A percentile compares a stretch with the other conserved stretches of the same genome.
phyloP scores from a whole-genome alignment of 2,329 filamentous ascomycete species.

The Phaeosphaeria sp. region DNA sequence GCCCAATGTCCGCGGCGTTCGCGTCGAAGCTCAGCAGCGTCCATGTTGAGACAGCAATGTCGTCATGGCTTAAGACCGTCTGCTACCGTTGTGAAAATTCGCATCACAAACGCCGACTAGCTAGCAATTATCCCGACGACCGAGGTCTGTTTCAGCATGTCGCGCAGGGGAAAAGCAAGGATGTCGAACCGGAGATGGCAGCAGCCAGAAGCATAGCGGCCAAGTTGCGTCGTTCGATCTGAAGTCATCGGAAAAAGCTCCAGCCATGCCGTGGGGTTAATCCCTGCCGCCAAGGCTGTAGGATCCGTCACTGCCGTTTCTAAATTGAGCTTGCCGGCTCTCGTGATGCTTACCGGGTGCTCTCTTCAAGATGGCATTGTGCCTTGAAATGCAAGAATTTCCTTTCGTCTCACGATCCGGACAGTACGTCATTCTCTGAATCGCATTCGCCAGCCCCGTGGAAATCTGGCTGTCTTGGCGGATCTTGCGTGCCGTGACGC shows the following conservation, averaged over 20 bases:
- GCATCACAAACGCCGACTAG: background rate
- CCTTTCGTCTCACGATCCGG: background rate
- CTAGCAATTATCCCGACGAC: background rate
- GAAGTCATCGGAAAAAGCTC: background rate
- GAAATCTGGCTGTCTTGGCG: background rate
- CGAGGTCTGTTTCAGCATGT: background rate
- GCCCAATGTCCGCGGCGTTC: background rate
- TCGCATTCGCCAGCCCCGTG: background rate
- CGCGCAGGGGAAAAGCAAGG: background rate
- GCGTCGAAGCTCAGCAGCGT: background rate
- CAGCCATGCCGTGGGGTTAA: background rate
- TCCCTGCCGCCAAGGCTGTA: slow-evolving; percentile 3
- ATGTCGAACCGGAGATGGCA: background rate
- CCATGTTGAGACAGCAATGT: slow-evolving; percentile 18
- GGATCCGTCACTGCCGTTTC: background rate
- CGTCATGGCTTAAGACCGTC: slow-evolving; percentile 13
- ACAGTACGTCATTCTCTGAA: background rate
- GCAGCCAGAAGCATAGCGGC: background rate
- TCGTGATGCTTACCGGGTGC: background rate
- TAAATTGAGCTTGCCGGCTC: slow-evolving; percentile 4
- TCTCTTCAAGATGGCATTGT: background rate
- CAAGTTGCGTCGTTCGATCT: background rate
- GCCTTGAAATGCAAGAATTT: slow-evolving; percentile 3
- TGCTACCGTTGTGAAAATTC: background rate
- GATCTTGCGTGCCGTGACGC: background rate